Base-by-base conservation (phyloP, 106 monocot species). In the Ottelia alismoides region DNA sequence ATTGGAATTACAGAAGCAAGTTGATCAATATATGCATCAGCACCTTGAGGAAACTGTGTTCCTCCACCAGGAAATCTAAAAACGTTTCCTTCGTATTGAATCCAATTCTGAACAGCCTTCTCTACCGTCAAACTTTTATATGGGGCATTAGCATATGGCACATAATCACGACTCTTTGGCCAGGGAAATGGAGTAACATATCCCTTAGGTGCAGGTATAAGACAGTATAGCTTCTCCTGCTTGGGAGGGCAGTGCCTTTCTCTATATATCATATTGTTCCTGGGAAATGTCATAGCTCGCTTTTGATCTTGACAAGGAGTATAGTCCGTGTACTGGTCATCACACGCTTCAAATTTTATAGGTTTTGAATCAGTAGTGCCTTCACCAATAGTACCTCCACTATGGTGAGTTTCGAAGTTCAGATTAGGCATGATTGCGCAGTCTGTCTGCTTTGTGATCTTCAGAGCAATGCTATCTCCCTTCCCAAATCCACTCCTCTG, bases 131-230 rank as follows among this genome's bases (percentile, higher is more conserved):
- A 64, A 43, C 70, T 71, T 30, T 71, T 71, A 26, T 71, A 71
- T 2, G 70, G 70, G 2, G 57, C 63, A 51, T 71, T 71, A 21
- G 70, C 70, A 45, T 63, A 71, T 4, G 70, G 56, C 25, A 71
- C 70, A 44, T 63, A 71, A n/a, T 71, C 70, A 50, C 70, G 62
- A 29, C 70, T 71, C 55, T 71, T 71, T 31, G 70, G 70, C 70
- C 70, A 71, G 17, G 55, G 70, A 32, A 71, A 71, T 26, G 70
- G 70, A 4, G 70, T 57, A 17, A 64, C 63, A 57, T 71, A 71
- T 57, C 70, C 70, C 28, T 63, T 71, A 21, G 70, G 70, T 9
- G 70, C 63, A 2, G 70, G 70, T 40, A 71, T 56, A 48, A 71
- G 63, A 27, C 70, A 71, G 30, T 44, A 29, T 20, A 71, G 28